Evolutionary conservation across 257 asterid genomes (phyloP).

Genomic region (Capsicum pubescens): DNA sequence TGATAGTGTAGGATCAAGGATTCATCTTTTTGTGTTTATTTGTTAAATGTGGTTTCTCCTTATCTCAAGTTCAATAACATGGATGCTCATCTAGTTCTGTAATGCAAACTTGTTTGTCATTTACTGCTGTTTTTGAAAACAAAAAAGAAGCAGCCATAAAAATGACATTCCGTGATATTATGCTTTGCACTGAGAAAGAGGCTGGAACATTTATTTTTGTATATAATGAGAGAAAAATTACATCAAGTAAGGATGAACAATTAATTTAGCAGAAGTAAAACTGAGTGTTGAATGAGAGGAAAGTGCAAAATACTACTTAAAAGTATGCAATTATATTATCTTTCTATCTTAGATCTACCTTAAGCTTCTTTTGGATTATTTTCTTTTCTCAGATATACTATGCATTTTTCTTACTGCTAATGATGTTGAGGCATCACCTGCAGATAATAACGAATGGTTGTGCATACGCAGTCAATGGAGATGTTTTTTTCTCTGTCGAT

Average conservation of each 20-base stretch:
- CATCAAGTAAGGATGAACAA: neutral
- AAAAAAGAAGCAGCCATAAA: neutral
- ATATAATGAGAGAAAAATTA: neutral
- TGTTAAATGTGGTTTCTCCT: conserved; percentile 8
- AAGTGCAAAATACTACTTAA: conserved; percentile 6
- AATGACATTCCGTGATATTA: neutral
- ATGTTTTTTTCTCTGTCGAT: conserved; percentile 78
- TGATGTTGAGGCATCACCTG: conserved; percentile 23
- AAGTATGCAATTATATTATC: conserved; percentile 14
- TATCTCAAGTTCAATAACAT: neutral
- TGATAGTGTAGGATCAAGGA: conserved; percentile 6
- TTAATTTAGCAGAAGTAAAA: neutral
- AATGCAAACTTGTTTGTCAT: conserved; percentile 1
- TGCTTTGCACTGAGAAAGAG: neutral
- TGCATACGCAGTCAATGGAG: conserved; percentile 74
- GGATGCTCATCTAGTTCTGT: neutral
- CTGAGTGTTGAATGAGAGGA: neutral
- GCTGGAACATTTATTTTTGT: neutral
- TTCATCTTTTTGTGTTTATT: neutral
- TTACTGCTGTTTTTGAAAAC: neutral
- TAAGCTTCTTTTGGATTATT: neutral
- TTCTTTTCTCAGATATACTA: neutral
- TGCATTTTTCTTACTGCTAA: neutral
- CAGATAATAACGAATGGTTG: conserved; percentile 69
- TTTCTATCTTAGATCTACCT: neutral